Evolutionary conservation across 768 basidiomycete genomes (phyloP), one percentile per base, ranked within the genome.

Genomic region (Hemileccinum impolitum): DNA sequence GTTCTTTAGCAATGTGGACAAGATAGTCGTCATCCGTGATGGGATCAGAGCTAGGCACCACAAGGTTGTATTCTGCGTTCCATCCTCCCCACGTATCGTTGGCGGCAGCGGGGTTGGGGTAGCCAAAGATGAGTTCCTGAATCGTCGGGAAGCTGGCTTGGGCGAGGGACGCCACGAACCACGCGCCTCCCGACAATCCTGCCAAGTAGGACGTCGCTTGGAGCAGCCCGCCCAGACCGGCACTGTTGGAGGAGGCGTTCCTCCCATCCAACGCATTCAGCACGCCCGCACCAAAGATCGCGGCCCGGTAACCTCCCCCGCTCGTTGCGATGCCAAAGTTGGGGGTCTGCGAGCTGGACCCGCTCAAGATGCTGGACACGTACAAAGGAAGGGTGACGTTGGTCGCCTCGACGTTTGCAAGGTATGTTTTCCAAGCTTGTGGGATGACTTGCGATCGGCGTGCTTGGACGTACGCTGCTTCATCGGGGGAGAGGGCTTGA

Each of bases 251-350:
- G 0, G 79, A 70, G 1, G 61, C 37, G 44, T 81, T 82, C 23
- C 78, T 64, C 34, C 67, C 77, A 56, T 84, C 79, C 36, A 80
- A 53, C 1, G 74, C 70, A n/a, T 69, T 70, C 41, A 77, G 54
- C 17, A 80, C 70, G 1, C 79, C 82, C 4, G 76, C 81, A 36
- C 74, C 76, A 43, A 75, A 77, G 7, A 79, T 67, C 4, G 79
- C 77, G 0, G 82, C 83, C 13, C 82, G 65, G 42, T 78, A 75
- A 0, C 80, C 76, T 8, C 83, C 83, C 13, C 83, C 83, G 23
- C 76, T 78, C 19, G 73, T 62, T 0, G 81, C 80, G 44, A 82
- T 76, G 0, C 72, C 78, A 6, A 80, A 57, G 17, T 56, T 70
- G 4, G 75, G 76, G 0, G 62, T 51, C 14, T 63, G 43, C 1